These are phyloP conservation scores for Aspergillus thermomutatus DNA, from an alignment of 2,329 filamentous ascomycete genomes.

Conservation along the genomic window DNA sequence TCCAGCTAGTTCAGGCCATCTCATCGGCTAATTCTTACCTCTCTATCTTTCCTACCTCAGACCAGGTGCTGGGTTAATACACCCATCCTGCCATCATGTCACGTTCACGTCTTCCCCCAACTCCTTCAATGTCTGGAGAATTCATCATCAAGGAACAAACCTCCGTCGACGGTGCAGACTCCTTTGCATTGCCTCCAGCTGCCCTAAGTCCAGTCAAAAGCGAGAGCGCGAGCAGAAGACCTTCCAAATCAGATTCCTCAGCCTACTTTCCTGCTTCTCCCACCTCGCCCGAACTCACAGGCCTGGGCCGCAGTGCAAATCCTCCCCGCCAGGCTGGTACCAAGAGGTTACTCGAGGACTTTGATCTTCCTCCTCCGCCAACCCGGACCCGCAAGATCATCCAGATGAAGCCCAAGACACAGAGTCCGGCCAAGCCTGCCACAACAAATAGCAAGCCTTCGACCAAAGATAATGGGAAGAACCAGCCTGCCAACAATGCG, in stretches of 20 bases:
- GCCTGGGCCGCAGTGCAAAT: slow-evolving; percentile 19
- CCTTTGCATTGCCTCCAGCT: slow-evolving; percentile 36
- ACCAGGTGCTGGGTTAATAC: neutral
- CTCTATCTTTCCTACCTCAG: neutral
- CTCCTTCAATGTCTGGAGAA: slow-evolving; percentile 38
- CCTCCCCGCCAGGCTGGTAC: slow-evolving; percentile 29
- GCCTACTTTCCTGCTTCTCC: slow-evolving; percentile 32
- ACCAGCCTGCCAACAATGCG: slow-evolving; percentile 9
- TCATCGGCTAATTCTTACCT: neutral
- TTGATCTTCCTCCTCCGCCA: slow-evolving; percentile 85
- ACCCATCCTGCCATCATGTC: slow-evolving; percentile 24
- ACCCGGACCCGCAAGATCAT: slow-evolving; percentile 94
- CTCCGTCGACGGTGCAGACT: slow-evolving; percentile 27
- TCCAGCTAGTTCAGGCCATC: neutral
- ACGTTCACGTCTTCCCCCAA: slow-evolving; percentile 33
- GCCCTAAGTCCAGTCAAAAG: slow-evolving; percentile 28
- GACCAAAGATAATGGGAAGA: slow-evolving; percentile 24
- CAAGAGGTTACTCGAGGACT: slow-evolving; percentile 48
- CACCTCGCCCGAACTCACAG: slow-evolving; percentile 28
- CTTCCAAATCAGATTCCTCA: slow-evolving; percentile 28
- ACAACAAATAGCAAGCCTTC: slow-evolving; percentile 19
- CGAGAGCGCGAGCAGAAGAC: slow-evolving; percentile 21
- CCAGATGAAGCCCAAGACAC: slow-evolving; percentile 78
- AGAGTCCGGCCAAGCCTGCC: slow-evolving; percentile 46
- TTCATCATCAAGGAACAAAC: slow-evolving; percentile 36